phyloP scores from a whole-genome alignment of 768 basidiomycete species.

The Pulveroboletus sp. region DNA sequence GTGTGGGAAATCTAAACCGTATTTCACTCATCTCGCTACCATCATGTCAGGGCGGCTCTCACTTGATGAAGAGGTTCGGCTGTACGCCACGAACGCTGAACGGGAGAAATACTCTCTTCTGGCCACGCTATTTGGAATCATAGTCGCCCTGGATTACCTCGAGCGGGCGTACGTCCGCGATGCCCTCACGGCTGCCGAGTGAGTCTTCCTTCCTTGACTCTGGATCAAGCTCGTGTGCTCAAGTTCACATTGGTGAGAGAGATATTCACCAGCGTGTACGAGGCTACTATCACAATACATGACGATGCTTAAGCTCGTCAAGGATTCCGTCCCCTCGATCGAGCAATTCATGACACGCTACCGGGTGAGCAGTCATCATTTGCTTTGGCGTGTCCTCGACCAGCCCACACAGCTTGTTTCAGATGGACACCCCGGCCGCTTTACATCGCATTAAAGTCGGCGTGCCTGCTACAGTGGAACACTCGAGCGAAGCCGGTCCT shows the following conservation, averaged over 20 bases:
- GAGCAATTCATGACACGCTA: conserved; percentile 92
- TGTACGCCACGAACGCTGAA: conserved; percentile 84
- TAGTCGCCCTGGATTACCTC: conserved; percentile 89
- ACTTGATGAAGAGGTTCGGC: conserved; percentile 88
- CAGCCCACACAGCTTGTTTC: background rate
- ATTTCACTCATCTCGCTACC: no score
- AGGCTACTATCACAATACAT: conserved; percentile 95
- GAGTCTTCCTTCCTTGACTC: conserved; percentile 34
- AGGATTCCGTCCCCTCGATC: conserved; percentile 78
- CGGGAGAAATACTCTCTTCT: conserved; percentile 85
- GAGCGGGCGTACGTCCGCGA: conserved; percentile 95
- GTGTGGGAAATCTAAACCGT: no score
- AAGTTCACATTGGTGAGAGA: conserved; percentile 37
- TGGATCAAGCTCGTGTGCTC: background rate
- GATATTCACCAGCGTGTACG: conserved; percentile 96
- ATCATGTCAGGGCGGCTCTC: conserved; percentile 38
- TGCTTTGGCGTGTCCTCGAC: background rate
- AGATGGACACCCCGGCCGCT: conserved; percentile 95
- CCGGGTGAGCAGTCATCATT: conserved; percentile 45
- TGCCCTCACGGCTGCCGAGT: conserved; percentile 88
- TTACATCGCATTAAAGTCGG: conserved; percentile 86
- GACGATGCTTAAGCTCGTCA: conserved; percentile 93
- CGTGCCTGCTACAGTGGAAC: conserved; percentile 95
- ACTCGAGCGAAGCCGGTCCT: conserved; percentile 86
- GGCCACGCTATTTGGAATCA: conserved; percentile 87